Evolutionary conservation across 805 yeast species (phyloP).

Genomic region (Starmerella gropengiesseri): DNA sequence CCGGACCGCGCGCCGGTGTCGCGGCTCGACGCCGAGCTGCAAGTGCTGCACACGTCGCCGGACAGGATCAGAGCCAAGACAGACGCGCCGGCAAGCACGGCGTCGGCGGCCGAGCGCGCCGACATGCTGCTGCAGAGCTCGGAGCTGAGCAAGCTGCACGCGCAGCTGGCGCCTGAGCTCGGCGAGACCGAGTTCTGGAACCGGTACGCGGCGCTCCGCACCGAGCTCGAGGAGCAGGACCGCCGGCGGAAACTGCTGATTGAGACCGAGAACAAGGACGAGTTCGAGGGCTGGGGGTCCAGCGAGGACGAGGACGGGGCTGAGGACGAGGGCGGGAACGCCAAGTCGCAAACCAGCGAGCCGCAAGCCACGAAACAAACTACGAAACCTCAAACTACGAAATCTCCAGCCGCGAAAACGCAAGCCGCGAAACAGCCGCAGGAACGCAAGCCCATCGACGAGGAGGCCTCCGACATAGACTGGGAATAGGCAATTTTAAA

Average conservation of each 20-base stretch:
- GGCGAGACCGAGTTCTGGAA: constrained; percentile 62
- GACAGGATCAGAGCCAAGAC: constrained; percentile 34
- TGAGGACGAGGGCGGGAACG: neutral
- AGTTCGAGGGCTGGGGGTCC: constrained; percentile 38
- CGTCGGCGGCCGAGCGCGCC: constrained; percentile 40
- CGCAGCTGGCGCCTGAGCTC: constrained; percentile 55
- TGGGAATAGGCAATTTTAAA: constrained; percentile 16
- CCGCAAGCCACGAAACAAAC: too few species aligned
- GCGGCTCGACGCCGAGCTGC: constrained; percentile 54
- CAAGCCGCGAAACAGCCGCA: too few species aligned
- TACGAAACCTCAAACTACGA: too few species aligned
- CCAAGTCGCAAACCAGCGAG: neutral
- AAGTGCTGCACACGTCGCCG: constrained; percentile 42
- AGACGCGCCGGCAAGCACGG: constrained; percentile 25
- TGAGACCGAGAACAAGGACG: constrained; percentile 30
- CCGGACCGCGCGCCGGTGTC: constrained; percentile 34
- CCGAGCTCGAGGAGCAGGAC: constrained; percentile 50
- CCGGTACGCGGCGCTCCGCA: constrained; percentile 48
- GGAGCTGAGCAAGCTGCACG: constrained; percentile 45
- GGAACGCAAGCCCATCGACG: constrained; percentile 6
- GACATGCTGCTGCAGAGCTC: constrained; percentile 39
- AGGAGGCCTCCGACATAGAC: constrained; percentile 15
- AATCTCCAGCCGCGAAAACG: too few species aligned
- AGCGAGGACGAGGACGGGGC: constrained; percentile 14
- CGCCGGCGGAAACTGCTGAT: constrained; percentile 53